These are phyloP conservation scores for Zoysia japonica DNA, from an alignment of 176 grass and related monocot species.

Conservation along the genomic window DNA sequence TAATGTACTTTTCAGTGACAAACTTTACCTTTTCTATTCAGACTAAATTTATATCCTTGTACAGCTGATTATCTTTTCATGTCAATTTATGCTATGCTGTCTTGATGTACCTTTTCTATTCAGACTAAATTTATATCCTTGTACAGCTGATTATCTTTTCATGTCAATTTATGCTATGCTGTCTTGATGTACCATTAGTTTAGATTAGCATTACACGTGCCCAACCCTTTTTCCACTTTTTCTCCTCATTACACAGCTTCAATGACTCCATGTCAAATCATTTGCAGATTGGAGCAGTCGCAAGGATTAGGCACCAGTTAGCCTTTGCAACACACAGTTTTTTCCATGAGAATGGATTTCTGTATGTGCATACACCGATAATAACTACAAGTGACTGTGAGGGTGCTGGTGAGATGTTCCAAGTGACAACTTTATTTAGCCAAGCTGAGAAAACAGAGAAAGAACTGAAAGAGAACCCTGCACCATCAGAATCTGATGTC, in stretches of 20 bases:
- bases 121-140: background rate
- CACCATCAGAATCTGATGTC: slow-evolving; percentile 72
- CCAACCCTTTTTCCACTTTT: background rate
- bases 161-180: background rate
- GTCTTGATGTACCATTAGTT: background rate
- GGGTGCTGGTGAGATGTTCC: slow-evolving; percentile 98
- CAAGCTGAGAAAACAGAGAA: slow-evolving; percentile 83
- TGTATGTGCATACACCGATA: slow-evolving; percentile 90
- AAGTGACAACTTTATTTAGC: slow-evolving; percentile 80
- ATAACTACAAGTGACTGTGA: slow-evolving; percentile 94
- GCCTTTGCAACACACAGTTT: slow-evolving; percentile 80
- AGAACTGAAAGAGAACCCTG: slow-evolving; percentile 73
- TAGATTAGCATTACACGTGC: background rate
- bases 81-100: background rate
- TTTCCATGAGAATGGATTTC: slow-evolving; percentile 71
- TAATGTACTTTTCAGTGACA: background rate
- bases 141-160: background rate
- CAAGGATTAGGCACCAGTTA: slow-evolving; percentile 82
- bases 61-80: background rate
- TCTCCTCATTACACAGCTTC: background rate
- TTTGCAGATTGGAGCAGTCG: slow-evolving; percentile 77
- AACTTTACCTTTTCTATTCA: background rate
- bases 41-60: background rate
- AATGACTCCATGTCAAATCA: background rate
- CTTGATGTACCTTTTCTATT: background rate